These are phyloP conservation scores for Thymus quinquecostatus DNA, from an alignment of 257 asterid species.

Conservation along the genomic window DNA sequence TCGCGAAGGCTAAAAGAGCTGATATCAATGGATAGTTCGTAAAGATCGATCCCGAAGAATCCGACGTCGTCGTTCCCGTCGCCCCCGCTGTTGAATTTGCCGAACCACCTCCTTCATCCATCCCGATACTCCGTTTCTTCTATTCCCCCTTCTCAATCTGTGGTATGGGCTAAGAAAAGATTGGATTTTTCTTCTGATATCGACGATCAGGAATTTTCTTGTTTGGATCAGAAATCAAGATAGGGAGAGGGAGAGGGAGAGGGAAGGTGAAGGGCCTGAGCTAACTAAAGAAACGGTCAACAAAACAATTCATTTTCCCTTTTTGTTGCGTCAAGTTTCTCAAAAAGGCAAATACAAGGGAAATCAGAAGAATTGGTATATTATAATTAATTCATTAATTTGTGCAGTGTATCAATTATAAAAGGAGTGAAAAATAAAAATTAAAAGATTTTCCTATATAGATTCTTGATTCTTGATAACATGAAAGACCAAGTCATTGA, in stretches of 20 bases:
- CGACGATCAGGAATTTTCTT: constrained; percentile 17
- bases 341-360: background rate
- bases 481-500: background rate
- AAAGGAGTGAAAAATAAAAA: background rate
- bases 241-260: constrained; percentile 10
- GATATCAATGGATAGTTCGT: constrained; percentile 71
- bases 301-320: constrained; percentile 8
- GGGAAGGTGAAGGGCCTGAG: constrained; percentile 16
- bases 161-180: constrained; percentile 18
- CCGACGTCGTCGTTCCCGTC: constrained; percentile 40
- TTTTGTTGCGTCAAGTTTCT: background rate
- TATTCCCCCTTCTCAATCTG: background rate
- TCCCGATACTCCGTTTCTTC: constrained; percentile 25
- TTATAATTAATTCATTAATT: background rate
- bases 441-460: background rate
- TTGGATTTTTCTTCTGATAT: constrained; percentile 24
- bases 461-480: background rate
- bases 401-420: background rate
- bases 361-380: background rate
- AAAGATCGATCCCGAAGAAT: constrained; percentile 43
- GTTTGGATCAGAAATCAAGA: constrained; percentile 19
- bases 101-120: constrained; percentile 46
- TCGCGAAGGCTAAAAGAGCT: constrained; percentile 70
- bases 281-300: constrained; percentile 46
- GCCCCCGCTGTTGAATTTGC: constrained; percentile 38